Percentiles rank a stretch among this genome's conserved stretches.
Evolutionary conservation across 495 filamentous ascomycete genomes (phyloP).

Genomic region (Venustampulla echinocandica): DNA sequence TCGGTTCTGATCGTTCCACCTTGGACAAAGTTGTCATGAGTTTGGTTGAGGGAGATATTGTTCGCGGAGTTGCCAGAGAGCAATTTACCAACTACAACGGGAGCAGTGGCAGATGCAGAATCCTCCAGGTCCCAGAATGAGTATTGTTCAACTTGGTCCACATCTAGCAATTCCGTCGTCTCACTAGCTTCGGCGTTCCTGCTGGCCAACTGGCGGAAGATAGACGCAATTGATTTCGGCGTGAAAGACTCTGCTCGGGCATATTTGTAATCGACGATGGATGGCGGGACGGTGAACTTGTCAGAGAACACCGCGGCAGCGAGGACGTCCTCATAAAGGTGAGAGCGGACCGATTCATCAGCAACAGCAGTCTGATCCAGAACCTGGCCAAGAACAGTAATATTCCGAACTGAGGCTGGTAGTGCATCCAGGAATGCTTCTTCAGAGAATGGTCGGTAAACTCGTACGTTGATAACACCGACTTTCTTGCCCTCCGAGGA

Average conservation of each 20-base stretch:
- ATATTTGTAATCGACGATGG: conserved; percentile 81
- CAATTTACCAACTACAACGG: conserved; percentile 58
- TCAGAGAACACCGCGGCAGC: conserved; percentile 72
- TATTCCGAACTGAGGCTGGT: conserved; percentile 60
- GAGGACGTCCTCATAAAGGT: conserved; percentile 82
- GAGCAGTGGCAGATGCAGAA: conserved; percentile 55
- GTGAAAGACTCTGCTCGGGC: conserved; percentile 72
- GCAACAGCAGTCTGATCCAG: conserved; percentile 41
- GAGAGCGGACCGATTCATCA: conserved; percentile 66
- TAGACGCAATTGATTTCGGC: conserved; percentile 61
- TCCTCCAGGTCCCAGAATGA: conserved; percentile 88
- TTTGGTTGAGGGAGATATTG: conserved; percentile 68
- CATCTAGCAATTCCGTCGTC: conserved; percentile 39
- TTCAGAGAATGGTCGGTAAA: conserved; percentile 92
- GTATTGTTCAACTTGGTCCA: conserved; percentile 60
- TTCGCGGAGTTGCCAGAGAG: conserved; percentile 64
- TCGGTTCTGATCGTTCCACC: conserved; percentile 81
- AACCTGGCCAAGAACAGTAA: conserved; percentile 62
- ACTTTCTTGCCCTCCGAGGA: conserved; percentile 62
- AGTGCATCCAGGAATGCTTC: conserved; percentile 79
- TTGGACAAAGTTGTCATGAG: conserved; percentile 77
- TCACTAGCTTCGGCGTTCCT: conserved; percentile 41
- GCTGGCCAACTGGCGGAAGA: conserved; percentile 51
- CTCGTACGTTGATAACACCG: conserved; percentile 80
- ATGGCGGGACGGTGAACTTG: conserved; percentile 48